phyloP scores from a whole-genome alignment of 139 green algal species.

The Ettlia oleoabundans region DNA sequence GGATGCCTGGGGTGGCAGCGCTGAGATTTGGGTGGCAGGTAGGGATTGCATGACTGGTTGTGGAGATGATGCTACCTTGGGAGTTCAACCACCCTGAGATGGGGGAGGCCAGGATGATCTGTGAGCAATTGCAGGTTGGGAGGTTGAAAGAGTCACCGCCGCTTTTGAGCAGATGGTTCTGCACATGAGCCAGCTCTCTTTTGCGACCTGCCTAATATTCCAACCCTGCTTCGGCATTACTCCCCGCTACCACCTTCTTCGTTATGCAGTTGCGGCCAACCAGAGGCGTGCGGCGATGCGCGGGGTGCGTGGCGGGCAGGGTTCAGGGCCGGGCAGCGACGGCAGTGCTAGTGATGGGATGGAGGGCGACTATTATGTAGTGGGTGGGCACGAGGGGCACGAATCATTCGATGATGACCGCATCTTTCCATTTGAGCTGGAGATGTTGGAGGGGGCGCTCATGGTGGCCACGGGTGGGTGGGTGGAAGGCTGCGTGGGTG shows the following conservation, averaged over 20 bases:
- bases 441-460: constrained; percentile 89
- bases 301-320: constrained; percentile 2
- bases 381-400: neutral
- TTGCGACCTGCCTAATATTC: neutral
- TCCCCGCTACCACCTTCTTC: neutral
- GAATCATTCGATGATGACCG: constrained; percentile 30
- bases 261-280: constrained; percentile 7
- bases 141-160: no score
- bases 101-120: no score
- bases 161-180: neutral
- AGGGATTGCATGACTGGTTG: neutral
- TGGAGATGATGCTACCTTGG: no score
- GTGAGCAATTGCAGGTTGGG: no score
- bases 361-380: constrained; percentile 26
- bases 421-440: constrained; percentile 90
- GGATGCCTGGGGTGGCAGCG: neutral
- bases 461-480: constrained; percentile 79
- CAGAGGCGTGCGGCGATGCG: constrained; percentile 16
- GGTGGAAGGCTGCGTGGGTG: neutral
- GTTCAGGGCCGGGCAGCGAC: no score
- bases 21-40: neutral
- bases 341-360: neutral
- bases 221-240: neutral
- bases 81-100: no score
- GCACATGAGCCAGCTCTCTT: neutral